A percentile compares a stretch with the other conserved stretches of the same genome.
Conservation (phyloP, 495 filamentous ascomycete species). For the Penicillium chermesinum region DNA sequence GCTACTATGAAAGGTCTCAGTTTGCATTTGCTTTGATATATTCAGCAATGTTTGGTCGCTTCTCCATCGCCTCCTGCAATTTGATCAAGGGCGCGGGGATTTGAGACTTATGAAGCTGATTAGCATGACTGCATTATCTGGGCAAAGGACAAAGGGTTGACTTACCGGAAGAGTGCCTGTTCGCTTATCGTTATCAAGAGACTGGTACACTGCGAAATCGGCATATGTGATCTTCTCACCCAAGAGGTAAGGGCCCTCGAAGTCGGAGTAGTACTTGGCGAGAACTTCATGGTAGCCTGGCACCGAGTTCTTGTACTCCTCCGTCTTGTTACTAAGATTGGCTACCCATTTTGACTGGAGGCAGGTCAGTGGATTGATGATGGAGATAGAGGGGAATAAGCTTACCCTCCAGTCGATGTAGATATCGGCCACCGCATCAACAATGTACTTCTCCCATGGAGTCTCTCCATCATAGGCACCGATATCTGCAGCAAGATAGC, state of each 20-base stretch:
- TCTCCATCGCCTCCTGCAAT: not conserved
- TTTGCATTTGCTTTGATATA: slow-evolving; percentile 1
- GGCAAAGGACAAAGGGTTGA: not conserved
- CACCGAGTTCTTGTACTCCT: slow-evolving; percentile 21
- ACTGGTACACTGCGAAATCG: slow-evolving; percentile 34
- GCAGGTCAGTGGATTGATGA: not conserved
- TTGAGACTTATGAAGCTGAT: not conserved
- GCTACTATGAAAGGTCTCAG: no score
- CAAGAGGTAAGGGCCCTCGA: slow-evolving; percentile 26
- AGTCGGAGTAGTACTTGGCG: slow-evolving; percentile 20
- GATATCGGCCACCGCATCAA: slow-evolving; percentile 41
- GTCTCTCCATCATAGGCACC: slow-evolving; percentile 36
- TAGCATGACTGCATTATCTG: not conserved
- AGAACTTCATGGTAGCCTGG: slow-evolving; percentile 27
- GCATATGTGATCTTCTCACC: slow-evolving; percentile 28
- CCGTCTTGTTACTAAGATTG: slow-evolving; percentile 10
- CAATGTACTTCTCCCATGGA: slow-evolving; percentile 36
- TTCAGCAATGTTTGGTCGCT: not conserved
- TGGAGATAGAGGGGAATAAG: not conserved
- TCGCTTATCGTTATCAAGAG: slow-evolving; percentile 26
- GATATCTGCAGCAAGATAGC: slow-evolving; percentile 35
- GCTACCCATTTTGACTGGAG: slow-evolving; percentile 23
- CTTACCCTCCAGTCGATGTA: slow-evolving; percentile 36
- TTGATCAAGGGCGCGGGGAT: not conserved
- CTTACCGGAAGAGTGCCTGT: slow-evolving; percentile 14